Evolutionary conservation across 352 stramenopile genomes (phyloP), one percentile per base, ranked within the genome.

Genomic region (Globisporangium uncinulatum): DNA sequence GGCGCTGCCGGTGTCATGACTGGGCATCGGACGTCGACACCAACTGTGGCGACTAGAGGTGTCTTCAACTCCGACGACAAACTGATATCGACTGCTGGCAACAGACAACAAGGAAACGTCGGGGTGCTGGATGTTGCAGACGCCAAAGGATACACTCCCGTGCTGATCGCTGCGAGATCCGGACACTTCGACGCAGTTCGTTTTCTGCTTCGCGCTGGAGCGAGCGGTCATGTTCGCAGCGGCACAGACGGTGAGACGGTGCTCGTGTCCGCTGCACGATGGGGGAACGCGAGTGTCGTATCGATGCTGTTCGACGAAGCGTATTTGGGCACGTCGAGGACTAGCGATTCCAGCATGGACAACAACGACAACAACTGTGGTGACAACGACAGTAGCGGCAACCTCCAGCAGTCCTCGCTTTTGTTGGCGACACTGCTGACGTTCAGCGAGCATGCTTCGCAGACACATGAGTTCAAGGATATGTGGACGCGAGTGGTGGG

Each of bases 401-500:
- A 9, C 15, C 8, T 5, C 7, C 21, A 51, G 21, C 24, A 37
- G 5, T 9, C 19, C 1, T 36, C 21, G 21, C 45, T 51, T 8
- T 9, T 51, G 5, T 10, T 4, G 6, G 45, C 13, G 21, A 51
- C 45, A 21, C 10, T 51, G 45, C 21, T 36, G 29, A 34, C 45
- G 20, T 13, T 51, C 21, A 19, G 4, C 21, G 45, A 51, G 45
- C 36, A 34, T 10, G 21, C 8, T 9, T 31, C 13, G 19, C 10
- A 51, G 17, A 19, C 45, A 5, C 45, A 51, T 13, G 45, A 51
- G 45, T 51, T 51, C 45, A 17, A 20, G 14, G 21, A 8, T 19
- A 34, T 50, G 44, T 34, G 44, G 44, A 34, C 14, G n/a, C n/a
- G n/a, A n/a, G n/a, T 51, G 20, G 45, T 51, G 10, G 45, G 36